These are phyloP conservation scores for Tinospora cordifolia DNA, from an alignment of 164 flowering plant species.

Conservation along the genomic window DNA sequence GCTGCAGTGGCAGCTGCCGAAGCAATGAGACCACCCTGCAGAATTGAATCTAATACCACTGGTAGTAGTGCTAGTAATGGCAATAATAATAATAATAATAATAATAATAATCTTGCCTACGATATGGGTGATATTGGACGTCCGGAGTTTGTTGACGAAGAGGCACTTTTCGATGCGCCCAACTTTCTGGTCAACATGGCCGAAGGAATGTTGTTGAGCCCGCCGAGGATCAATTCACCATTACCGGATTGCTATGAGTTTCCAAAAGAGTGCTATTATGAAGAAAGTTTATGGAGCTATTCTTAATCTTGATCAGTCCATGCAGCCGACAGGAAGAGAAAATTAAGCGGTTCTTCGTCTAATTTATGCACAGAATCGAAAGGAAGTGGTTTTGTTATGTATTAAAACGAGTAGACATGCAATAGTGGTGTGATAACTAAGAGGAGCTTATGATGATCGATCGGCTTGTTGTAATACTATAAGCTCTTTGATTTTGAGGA, in stretches of 20 bases:
- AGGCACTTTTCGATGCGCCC: conserved; percentile 45
- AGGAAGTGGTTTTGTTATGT: background rate
- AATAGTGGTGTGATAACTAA: no score
- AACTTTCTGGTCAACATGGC: conserved; percentile 47
- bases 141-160: conserved; percentile 32
- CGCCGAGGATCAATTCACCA: conserved; percentile 35
- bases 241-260: conserved; percentile 18
- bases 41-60: no score
- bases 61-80: background rate
- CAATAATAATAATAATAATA: background rate
- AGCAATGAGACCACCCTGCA: background rate
- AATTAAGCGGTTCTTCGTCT: background rate
- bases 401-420: background rate
- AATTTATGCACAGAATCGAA: background rate
- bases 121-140: background rate
- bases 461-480: background rate
- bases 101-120: background rate
- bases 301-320: background rate
- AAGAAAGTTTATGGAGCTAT: conserved; percentile 35
- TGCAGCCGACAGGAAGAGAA: background rate
- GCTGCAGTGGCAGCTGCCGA: conserved; percentile 53
- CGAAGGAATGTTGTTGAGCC: conserved; percentile 51
- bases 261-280: conserved; percentile 19
- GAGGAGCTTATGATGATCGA: background rate
- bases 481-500: background rate